Evolutionary conservation across 2,329 filamentous ascomycete genomes (phyloP).

Genomic region (Rhexocercosporidium sp.): DNA sequence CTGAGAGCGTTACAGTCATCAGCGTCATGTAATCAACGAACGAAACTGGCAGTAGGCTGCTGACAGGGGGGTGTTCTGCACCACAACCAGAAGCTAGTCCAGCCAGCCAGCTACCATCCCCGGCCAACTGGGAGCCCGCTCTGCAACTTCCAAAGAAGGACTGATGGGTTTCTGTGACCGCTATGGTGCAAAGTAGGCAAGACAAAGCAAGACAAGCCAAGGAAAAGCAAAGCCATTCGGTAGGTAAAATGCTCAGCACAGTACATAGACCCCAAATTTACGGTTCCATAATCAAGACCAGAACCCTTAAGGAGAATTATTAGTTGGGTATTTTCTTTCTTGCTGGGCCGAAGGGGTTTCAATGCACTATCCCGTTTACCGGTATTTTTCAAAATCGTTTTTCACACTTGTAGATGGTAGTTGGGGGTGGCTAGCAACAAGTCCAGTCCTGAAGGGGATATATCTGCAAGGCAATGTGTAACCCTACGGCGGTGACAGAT

Average conservation of each 20-base stretch:
- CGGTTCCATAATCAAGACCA: not conserved
- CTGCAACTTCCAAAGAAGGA: not conserved
- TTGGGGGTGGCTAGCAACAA: conserved; percentile 3
- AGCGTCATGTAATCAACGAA: conserved; percentile 6
- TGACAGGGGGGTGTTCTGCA: not conserved
- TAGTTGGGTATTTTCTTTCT: not conserved
- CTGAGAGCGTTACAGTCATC: conserved; percentile 15
- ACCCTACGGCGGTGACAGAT: conserved; percentile 3
- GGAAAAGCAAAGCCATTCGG: not conserved
- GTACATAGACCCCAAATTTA: not conserved
- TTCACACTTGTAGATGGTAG: not conserved
- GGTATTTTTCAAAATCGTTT: not conserved
- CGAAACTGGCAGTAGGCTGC: not conserved
- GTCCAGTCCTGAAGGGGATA: not conserved
- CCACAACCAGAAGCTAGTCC: not conserved
- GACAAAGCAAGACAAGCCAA: not conserved
- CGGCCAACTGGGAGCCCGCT: not conserved
- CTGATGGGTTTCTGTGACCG: not conserved
- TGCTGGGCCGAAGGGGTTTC: not conserved
- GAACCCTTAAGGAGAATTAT: not conserved
- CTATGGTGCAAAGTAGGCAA: not conserved
- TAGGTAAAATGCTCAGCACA: not conserved
- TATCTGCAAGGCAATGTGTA: conserved; percentile 1
- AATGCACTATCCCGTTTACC: not conserved
- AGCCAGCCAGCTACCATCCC: not conserved